These are phyloP conservation scores for Choanephora cucurbitarum DNA, from an alignment of 371 early-diverging fungal genomes.

Conservation along the genomic window DNA sequence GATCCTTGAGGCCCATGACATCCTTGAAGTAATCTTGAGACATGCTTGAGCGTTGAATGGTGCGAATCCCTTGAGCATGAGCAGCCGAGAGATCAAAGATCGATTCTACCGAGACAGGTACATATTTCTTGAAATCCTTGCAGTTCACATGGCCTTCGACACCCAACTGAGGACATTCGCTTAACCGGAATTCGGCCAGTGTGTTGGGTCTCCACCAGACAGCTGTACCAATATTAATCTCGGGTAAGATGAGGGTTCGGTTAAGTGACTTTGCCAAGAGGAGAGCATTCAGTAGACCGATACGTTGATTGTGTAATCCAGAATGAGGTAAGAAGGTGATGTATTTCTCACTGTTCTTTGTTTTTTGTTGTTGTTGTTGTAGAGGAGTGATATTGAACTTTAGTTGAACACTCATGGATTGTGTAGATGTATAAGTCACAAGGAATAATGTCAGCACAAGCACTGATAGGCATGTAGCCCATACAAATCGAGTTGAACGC, in stretches of 20 bases:
- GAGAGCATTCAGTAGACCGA: slow-evolving; percentile 54
- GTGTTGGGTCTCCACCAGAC: slow-evolving; percentile 32
- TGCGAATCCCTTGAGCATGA: slow-evolving; percentile 28
- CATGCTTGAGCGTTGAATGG: slow-evolving; percentile 35
- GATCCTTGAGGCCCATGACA: slow-evolving; percentile 11
- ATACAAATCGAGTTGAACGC: slow-evolving; percentile 21
- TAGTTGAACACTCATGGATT: slow-evolving; percentile 21
- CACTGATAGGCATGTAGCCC: slow-evolving; percentile 20
- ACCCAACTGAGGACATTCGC: slow-evolving; percentile 12
- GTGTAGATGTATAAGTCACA: slow-evolving; percentile 23
- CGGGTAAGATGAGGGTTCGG: slow-evolving; percentile 56
- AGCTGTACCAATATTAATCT: slow-evolving; percentile 40
- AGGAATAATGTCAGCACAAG: slow-evolving; percentile 17
- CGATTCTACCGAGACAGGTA: slow-evolving; percentile 37
- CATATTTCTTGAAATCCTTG: slow-evolving; percentile 41
- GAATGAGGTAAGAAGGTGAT: slow-evolving; percentile 61
- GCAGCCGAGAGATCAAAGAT: slow-evolving; percentile 41
- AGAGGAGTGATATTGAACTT: slow-evolving; percentile 12
- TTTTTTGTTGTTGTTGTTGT: not conserved
- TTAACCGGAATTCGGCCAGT: slow-evolving; percentile 7
- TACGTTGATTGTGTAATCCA: slow-evolving; percentile 60
- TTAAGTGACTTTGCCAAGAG: slow-evolving; percentile 56
- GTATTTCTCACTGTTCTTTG: slow-evolving; percentile 32
- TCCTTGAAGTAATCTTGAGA: slow-evolving; percentile 26
- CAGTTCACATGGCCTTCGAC: slow-evolving; percentile 19